These are phyloP conservation scores for Alternaria tenuissima DNA, from an alignment of 2,329 filamentous ascomycete species.

Conservation along the genomic window DNA sequence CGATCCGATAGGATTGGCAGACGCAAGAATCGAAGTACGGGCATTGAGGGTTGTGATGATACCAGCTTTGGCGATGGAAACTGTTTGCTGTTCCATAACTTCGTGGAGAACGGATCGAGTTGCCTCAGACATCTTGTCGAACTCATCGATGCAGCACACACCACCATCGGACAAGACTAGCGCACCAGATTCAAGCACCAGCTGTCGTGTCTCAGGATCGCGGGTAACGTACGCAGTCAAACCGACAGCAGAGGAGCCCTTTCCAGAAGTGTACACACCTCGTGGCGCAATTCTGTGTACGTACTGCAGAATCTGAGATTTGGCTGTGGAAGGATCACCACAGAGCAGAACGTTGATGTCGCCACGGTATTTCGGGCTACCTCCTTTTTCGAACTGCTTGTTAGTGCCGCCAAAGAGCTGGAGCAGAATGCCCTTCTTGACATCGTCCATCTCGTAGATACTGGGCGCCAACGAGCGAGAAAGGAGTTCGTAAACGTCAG, in stretches of 20 bases:
- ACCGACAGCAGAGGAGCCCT: constrained; percentile 78
- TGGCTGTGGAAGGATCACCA: constrained; percentile 94
- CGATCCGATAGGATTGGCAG: constrained; percentile 96
- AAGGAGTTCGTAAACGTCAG: constrained; percentile 92
- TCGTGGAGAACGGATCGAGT: constrained; percentile 79
- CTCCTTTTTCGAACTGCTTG: constrained; percentile 96
- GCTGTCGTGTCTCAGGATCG: constrained; percentile 75
- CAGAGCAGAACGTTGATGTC: constrained; percentile 98
- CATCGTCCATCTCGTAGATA: constrained; percentile 97
- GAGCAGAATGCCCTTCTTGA: constrained; percentile 97
- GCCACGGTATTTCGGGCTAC: constrained; percentile 92
- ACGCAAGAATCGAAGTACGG: constrained; percentile 92
- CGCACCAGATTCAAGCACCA: constrained; percentile 78
- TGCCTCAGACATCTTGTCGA: constrained; percentile 81
- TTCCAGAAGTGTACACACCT: constrained; percentile 78
- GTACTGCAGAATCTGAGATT: constrained; percentile 93
- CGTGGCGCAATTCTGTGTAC: constrained; percentile 97
- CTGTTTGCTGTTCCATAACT: constrained; percentile 83
- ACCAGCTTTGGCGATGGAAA: constrained; percentile 79
- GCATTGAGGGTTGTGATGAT: constrained; percentile 92
- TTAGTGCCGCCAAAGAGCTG: constrained; percentile 98
- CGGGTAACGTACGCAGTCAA: constrained; percentile 79
- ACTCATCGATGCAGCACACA: constrained; percentile 81
- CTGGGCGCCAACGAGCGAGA: constrained; percentile 91
- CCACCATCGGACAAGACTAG: constrained; percentile 77